These are phyloP conservation scores for Starmerella sirachaensis DNA, from an alignment of 805 yeast species.

Conservation along the genomic window DNA sequence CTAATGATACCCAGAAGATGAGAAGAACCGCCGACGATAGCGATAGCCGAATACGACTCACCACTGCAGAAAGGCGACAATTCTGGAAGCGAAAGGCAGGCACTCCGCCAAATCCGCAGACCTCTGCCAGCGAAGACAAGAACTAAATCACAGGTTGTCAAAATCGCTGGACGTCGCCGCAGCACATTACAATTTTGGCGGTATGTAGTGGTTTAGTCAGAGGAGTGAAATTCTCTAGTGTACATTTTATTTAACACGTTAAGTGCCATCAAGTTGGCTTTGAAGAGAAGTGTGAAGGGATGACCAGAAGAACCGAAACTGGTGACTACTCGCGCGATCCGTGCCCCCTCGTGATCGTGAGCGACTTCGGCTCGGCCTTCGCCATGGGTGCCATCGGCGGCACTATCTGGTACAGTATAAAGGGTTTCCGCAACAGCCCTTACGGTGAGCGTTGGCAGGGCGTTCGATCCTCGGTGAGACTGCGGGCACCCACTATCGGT, in stretches of 20 bases:
- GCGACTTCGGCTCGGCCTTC: conserved; percentile 98
- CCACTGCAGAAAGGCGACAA: conserved; percentile 13
- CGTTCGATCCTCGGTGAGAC: conserved; percentile 77
- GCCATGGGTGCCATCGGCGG: conserved; percentile 99
- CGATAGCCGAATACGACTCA: conserved; percentile 17
- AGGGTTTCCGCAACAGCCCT: conserved; percentile 97
- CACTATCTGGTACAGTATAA: conserved; percentile 96
- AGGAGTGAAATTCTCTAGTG: conserved; percentile 1
- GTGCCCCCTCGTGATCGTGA: conserved; percentile 90
- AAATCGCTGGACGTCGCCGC: no score
- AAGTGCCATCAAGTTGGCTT: no score
- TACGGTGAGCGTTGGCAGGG: conserved; percentile 86
- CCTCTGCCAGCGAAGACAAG: no score
- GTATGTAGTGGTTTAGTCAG: conserved; percentile 8
- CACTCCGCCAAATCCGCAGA: background rate
- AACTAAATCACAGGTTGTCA: no score
- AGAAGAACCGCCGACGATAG: no score
- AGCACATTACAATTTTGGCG: background rate
- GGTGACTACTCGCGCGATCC: conserved; percentile 99
- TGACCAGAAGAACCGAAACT: conserved; percentile 7
- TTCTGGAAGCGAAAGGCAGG: conserved; percentile 19
- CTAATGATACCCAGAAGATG: no score
- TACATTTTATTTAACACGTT: background rate
- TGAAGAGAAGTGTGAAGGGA: background rate
- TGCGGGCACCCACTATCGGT: conserved; percentile 96